Base-by-base conservation (phyloP, 495 filamentous ascomycete species). In the Daldinia caldariorum region DNA sequence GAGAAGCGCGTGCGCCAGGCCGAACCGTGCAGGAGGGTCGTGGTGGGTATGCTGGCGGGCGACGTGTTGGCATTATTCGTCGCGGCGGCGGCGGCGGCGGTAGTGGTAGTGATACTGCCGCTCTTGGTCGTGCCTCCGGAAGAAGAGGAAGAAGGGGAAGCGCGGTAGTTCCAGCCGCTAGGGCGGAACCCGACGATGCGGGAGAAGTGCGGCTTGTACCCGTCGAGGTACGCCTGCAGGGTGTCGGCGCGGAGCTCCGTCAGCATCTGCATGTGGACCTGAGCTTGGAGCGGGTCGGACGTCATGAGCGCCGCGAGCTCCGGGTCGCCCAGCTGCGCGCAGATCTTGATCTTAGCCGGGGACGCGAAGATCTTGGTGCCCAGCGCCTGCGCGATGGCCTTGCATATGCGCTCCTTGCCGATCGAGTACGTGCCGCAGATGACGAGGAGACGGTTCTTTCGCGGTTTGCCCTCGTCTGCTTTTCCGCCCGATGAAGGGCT, bases 351-450 rank as follows among this genome's bases (percentile, higher is more conserved):
- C 77, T 98, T 99, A 37, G 85, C 80, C 0, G 92, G 84, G 0
- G 92, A 87, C 0, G 96, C 94, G 73, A 90, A 99, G 76, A 99
- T 98, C 76, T 97, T 97, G 74, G 89, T 91, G 49, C 88, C 83
- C 9, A 99, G 88, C 3, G 95, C 94, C 62, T 87, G 84, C 7
- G 95, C 95, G 65, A 98, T 95, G 60, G 92, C 94, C 18, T 96
- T 79, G 78, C 95, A 98, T 73, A 99, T 92, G 60, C 93, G 89
- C 78, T 99, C 95, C 81, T 99, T 99, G 78, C 95, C 95, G 71
- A 99, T 99, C 65, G 89, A 92, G 81, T 99, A 99, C 2, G 95
- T 99, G 60, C 95, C 95, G 67, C 97, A 93, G 8, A 99, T 88
- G 18, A 99, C 91, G 1, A 99, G 86, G 7, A 99, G 85, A 20